Conservation (phyloP, 768 basidiomycete species). For the Clitopilus hobsonii region DNA sequence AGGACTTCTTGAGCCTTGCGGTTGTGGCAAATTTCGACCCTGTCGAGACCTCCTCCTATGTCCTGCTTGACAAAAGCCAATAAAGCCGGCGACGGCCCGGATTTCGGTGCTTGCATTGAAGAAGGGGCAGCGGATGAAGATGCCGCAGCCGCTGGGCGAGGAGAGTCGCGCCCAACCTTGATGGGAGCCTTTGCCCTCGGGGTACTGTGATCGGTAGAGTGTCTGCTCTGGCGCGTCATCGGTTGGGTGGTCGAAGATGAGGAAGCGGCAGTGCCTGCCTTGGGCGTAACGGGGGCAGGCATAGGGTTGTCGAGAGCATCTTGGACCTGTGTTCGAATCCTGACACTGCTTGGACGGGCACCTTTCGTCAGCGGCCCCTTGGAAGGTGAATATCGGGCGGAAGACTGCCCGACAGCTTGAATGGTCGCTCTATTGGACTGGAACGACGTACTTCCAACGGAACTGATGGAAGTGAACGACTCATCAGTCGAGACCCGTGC, state of each 20-base stretch:
- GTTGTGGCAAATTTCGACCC: slow-evolving; percentile 30
- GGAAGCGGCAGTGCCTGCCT: no score
- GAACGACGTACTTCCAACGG: not conserved
- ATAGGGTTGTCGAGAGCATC: no score
- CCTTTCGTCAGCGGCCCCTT: slow-evolving; percentile 9
- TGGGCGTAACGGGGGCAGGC: no score
- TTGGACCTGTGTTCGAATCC: no score
- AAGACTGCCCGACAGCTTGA: not conserved
- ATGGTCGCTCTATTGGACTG: not conserved
- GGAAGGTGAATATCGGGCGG: slow-evolving; percentile 1
- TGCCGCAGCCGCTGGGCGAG: not conserved
- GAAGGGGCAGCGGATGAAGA: not conserved
- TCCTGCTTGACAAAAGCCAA: slow-evolving; percentile 6
- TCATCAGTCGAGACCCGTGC: not conserved
- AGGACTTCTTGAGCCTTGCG: slow-evolving; percentile 25
- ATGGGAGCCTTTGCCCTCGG: no score
- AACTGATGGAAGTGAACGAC: slow-evolving; percentile 8
- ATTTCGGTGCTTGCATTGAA: not conserved
- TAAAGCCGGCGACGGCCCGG: not conserved
- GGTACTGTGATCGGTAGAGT: no score
- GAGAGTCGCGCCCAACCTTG: not conserved
- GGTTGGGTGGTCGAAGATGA: no score
- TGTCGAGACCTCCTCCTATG: slow-evolving; percentile 21
- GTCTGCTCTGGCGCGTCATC: no score
- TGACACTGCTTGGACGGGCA: slow-evolving; percentile 7